These are phyloP conservation scores for Lasiodiplodia citricola DNA, from an alignment of 2,329 filamentous ascomycete species.

Conservation along the genomic window DNA sequence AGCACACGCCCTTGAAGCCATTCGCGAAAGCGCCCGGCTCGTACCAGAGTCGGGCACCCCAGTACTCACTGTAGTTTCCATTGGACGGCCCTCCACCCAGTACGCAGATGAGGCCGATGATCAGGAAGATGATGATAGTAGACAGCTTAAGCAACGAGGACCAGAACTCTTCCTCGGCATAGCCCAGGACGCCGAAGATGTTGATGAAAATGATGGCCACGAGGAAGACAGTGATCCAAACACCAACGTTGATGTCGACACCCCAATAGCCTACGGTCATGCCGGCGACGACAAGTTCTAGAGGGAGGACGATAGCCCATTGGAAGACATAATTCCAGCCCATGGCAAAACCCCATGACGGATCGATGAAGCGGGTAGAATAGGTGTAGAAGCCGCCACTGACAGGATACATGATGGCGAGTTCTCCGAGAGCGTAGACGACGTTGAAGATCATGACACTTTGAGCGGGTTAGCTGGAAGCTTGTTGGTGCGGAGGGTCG, in stretches of 20 bases:
- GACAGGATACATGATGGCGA: constrained; percentile 88
- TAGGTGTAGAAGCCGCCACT: constrained; percentile 92
- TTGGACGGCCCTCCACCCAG: constrained; percentile 70
- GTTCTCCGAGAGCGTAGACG: constrained; percentile 87
- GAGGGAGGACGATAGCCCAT: constrained; percentile 82
- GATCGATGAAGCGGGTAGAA: constrained; percentile 89
- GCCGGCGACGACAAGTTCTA: constrained; percentile 86
- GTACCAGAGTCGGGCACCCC: constrained; percentile 78
- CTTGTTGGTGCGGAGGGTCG: no score
- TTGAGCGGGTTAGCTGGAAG: neutral
- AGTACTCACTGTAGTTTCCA: constrained; percentile 59
- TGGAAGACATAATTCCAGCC: constrained; percentile 93
- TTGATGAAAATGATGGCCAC: constrained; percentile 79
- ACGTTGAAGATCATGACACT: constrained; percentile 85
- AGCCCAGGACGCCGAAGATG: constrained; percentile 84
- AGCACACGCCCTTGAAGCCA: constrained; percentile 82
- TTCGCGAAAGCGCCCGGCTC: constrained; percentile 84
- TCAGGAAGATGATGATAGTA: constrained; percentile 86
- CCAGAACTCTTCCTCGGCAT: constrained; percentile 87
- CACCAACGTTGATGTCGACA: constrained; percentile 60
- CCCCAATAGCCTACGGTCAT: constrained; percentile 86
- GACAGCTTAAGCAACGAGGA: constrained; percentile 86
- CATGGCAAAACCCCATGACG: constrained; percentile 94
- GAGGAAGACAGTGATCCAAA: constrained; percentile 85
- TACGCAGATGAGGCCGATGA: constrained; percentile 85